Evolutionary conservation across 2,329 filamentous ascomycete genomes (phyloP), one percentile per base, ranked within the genome.

Genomic region (Hypoxylon sp.): DNA sequence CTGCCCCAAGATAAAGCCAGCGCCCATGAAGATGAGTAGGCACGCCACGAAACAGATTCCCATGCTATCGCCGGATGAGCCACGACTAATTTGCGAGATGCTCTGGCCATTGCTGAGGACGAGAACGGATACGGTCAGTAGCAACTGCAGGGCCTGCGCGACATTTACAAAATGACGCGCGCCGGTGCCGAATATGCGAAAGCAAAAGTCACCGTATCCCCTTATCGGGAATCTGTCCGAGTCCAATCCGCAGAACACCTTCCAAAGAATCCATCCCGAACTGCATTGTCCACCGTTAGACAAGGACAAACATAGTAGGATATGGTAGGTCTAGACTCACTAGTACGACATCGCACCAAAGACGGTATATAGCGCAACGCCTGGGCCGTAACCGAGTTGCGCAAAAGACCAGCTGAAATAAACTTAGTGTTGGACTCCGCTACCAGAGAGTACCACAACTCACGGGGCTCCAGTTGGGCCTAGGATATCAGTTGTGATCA

Each of bases 41-140:
- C 85, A 88, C 11, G 84, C 82, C 48, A 84, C 81, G 74, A 85
- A 89, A 78, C 86, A 89, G 10, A 88, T 77, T 1, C 78, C 79
- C 61, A 81, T 81, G 71, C 81, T 81, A 35, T 83, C 57, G 7
- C 64, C 63, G 2, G 63, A 66, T 3, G 68, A 44, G 22, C 71
- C 71, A 1, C 68, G 68, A 46, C 66, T 82, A 57, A 87, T 81
- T 73, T 89, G 85, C 1, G 83, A 85, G 17, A 89, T 83, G 14
- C 83, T 82, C 75, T 89, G 83, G 2, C 86, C 86, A 50, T 85
- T 87, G 55, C 78, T 81, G 44, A 89, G 82, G 57, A 88, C 84
- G 49, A 89, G 79, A 42, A 87, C 79, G 1, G 82, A 81, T 1
- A 89, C 85, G 49, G 84, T 85, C 27, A 89, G 78, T 27, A 89